Evolutionary conservation across 1,284 basidiomycete species (phyloP), one percentile per base, ranked within the genome.

Genomic region (Ustilago crameri): DNA sequence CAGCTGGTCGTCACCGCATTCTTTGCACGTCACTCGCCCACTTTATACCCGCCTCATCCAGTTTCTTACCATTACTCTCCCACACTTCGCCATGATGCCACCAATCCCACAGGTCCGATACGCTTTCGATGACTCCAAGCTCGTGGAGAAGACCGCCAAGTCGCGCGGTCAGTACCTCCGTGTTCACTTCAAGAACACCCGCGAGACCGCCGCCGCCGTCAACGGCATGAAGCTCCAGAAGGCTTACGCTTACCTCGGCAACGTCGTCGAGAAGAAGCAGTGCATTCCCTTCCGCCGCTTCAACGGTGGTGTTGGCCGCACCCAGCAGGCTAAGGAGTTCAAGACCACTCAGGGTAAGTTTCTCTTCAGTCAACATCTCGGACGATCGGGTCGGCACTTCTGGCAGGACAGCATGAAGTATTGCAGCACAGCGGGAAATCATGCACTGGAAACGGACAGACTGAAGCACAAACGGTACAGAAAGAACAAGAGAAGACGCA

Each of bases 141-240:
- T 82, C 37, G 61, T 67, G 56, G 81, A 82, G 78, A 82, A 82
- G 80, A 81, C 79, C 53, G 73, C 80, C 55, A 68, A 72, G 62
- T 92, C 95, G 71, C 91, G 92, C 83, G 95, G 95, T 82, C 91
- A 95, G 87, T 96, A 98, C 88, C 90, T 98, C 84, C 92, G 95
- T 81, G 96, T 95, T 64, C 96, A 98, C 88, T 98, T 97, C 90
- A 99, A 98, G 91, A 98, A 98, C 90, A 98, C 97, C 90, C 92
- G 95, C 81, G 85, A 86, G 79, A 84, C 83, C 58, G 84, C 84
- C 32, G 84, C 84, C 51, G 83, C 84, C 52, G 66, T 85, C 78
- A 73, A 75, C 91, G 96, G 96, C 85, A 87, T 97, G 86, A 93
- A 93, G 85, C 88, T 98, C 85, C 89, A 90, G 81, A 98, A 98